phyloP scores from a whole-genome alignment of 192 early-diverging fungal species.

The Martensiomyces pterosporus region DNA sequence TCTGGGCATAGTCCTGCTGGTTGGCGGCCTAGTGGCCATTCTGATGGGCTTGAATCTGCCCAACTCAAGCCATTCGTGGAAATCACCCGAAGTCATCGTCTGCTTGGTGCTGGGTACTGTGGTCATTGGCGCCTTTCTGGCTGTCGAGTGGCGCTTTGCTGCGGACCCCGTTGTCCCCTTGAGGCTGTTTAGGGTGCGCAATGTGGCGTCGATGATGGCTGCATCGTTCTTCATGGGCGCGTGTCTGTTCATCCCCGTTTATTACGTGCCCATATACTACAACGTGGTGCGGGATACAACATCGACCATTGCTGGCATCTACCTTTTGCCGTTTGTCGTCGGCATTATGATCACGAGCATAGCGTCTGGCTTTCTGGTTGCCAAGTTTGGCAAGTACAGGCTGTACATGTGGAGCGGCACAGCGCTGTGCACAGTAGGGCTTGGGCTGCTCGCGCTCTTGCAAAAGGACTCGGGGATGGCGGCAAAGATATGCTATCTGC shows the following conservation, averaged over 20 bases:
- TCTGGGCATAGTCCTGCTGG: constrained; percentile 57
- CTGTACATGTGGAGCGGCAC: constrained; percentile 72
- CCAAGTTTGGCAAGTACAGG: constrained; percentile 56
- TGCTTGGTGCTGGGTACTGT: constrained; percentile 51
- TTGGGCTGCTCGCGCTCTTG: constrained; percentile 60
- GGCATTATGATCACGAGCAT: constrained; percentile 61
- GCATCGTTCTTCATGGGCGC: constrained; percentile 59
- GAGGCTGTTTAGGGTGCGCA: constrained; percentile 55
- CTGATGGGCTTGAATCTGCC: constrained; percentile 72
- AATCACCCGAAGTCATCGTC: constrained; percentile 55
- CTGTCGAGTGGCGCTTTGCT: constrained; percentile 54
- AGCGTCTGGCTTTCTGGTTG: constrained; percentile 61
- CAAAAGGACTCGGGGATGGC: constrained; percentile 45
- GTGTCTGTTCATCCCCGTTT: constrained; percentile 59
- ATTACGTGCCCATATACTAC: constrained; percentile 64
- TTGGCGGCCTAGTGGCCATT: constrained; percentile 55
- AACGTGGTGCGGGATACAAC: constrained; percentile 56
- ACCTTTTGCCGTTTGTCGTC: constrained; percentile 56
- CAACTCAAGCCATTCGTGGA: constrained; percentile 66
- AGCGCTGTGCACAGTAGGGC: constrained; percentile 59
- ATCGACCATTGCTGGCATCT: constrained; percentile 57
- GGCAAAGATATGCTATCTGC: constrained; percentile 58
- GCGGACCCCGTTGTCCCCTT: constrained; percentile 65
- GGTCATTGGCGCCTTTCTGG: constrained; percentile 51
- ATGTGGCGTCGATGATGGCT: constrained; percentile 54